Conservation (phyloP, 2,329 filamentous ascomycete genomes). For the Trichoderma endophyticum region DNA sequence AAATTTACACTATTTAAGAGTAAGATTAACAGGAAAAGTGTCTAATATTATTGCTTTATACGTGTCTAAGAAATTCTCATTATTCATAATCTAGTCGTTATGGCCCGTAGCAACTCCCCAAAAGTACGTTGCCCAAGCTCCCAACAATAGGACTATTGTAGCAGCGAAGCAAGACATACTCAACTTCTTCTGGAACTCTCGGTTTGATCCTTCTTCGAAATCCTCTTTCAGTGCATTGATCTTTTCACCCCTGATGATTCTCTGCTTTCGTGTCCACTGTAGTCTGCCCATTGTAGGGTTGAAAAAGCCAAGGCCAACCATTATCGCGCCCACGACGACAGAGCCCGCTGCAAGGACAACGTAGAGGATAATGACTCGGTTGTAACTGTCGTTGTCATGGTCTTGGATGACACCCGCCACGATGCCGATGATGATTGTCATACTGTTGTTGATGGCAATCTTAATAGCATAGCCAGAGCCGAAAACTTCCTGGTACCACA, state of each 20-base stretch:
- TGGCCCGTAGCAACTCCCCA: constrained; percentile 58
- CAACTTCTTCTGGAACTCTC: constrained; percentile 38
- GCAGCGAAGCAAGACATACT: constrained; percentile 43
- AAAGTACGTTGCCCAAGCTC: constrained; percentile 56
- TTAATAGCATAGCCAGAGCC: constrained; percentile 59
- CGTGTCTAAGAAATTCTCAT: not conserved
- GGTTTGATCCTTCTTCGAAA: constrained; percentile 36
- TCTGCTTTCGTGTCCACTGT: constrained; percentile 57
- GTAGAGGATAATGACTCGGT: constrained; percentile 54
- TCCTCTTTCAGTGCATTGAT: constrained; percentile 42
- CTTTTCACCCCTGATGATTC: constrained; percentile 43
- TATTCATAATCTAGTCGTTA: constrained; percentile 27
- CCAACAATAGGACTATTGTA: constrained; percentile 46
- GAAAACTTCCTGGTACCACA: constrained; percentile 60
- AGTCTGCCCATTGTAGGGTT: constrained; percentile 45
- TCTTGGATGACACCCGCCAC: constrained; percentile 59
- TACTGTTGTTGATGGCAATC: constrained; percentile 60
- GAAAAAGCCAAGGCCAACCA: constrained; percentile 39
- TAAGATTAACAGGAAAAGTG: rapidly evolving
- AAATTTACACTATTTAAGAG: not conserved
- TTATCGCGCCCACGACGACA: constrained; percentile 40
- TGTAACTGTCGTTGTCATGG: constrained; percentile 53
- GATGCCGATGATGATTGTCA: constrained; percentile 59
- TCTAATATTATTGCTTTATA: not conserved
- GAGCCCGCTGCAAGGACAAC: constrained; percentile 50